Evolutionary conservation across 139 green algal genomes (phyloP).

Genomic region (Gonium pectorale): DNA sequence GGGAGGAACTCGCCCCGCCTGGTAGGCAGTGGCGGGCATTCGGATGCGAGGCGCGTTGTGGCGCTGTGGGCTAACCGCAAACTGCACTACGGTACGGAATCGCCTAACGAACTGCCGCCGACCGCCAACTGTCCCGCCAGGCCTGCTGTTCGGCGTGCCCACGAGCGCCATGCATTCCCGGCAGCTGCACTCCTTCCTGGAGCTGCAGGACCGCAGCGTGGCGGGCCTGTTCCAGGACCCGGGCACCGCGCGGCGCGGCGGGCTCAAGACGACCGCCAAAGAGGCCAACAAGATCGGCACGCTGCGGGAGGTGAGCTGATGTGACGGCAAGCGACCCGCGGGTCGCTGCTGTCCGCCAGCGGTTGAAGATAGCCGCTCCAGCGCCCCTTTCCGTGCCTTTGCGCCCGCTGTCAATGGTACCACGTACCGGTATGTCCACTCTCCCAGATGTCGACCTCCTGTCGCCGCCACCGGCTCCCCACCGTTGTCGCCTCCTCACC

Average conservation of each 20-base stretch:
- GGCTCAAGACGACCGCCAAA: slow-evolving; percentile 37
- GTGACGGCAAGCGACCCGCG: not conserved
- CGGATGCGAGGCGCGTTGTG: not conserved
- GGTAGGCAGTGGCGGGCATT: not conserved
- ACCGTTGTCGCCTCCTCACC: too few species aligned
- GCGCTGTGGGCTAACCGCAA: too few species aligned
- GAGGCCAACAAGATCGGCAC: slow-evolving; percentile 21
- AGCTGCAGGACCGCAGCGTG: slow-evolving; percentile 20
- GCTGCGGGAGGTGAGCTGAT: slow-evolving; percentile 19
- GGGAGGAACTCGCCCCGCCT: slow-evolving; percentile 22
- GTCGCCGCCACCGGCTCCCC: not conserved
- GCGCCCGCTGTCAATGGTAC: too few species aligned
- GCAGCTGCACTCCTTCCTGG: not conserved
- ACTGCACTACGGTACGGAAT: too few species aligned
- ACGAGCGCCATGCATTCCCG: not conserved
- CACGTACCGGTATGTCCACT: too few species aligned
- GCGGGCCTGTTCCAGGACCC: slow-evolving; percentile 42
- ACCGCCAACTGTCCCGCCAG: too few species aligned
- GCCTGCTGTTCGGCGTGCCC: slow-evolving; percentile 34
- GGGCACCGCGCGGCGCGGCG: slow-evolving; percentile 11
- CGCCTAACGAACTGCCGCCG: too few species aligned
- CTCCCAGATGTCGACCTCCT: not conserved
- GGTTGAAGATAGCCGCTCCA: too few species aligned
- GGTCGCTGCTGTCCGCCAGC: too few species aligned
- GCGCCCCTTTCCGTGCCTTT: not conserved